These are phyloP conservation scores for Venturia carpophila DNA, from an alignment of 2,329 filamentous ascomycete species.

Conservation along the genomic window DNA sequence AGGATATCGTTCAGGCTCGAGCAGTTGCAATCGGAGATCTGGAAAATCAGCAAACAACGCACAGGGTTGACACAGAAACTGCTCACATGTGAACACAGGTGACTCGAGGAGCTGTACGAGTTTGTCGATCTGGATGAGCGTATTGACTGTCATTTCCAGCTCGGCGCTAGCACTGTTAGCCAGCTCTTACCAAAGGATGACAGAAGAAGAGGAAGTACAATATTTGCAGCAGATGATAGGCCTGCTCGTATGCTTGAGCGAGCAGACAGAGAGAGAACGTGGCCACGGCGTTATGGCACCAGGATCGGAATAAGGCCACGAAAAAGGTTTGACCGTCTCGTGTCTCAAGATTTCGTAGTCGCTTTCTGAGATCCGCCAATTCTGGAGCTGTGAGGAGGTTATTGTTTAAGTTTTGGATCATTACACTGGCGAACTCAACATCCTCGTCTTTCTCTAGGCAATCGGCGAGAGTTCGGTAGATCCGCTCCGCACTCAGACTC, in stretches of 20 bases:
- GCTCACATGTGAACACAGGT: slow-evolving; percentile 89
- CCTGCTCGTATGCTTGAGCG: slow-evolving; percentile 95
- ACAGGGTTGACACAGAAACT: not conserved
- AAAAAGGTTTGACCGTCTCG: slow-evolving; percentile 95
- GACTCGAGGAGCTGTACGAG: slow-evolving; percentile 94
- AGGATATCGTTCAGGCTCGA: slow-evolving; percentile 91
- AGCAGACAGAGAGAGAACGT: slow-evolving; percentile 94
- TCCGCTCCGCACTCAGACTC: slow-evolving; percentile 85
- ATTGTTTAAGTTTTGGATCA: slow-evolving; percentile 99
- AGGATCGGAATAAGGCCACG: slow-evolving; percentile 86
- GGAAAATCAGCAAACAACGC: slow-evolving; percentile 21
- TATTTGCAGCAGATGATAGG: slow-evolving; percentile 89
- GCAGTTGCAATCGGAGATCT: slow-evolving; percentile 89
- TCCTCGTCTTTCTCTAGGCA: slow-evolving; percentile 98
- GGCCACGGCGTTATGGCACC: slow-evolving; percentile 97
- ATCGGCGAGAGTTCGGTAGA: slow-evolving; percentile 90
- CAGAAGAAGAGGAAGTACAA: slow-evolving; percentile 53
- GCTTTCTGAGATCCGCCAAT: slow-evolving; percentile 79
- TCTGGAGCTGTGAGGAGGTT: slow-evolving; percentile 97
- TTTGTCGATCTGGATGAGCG: slow-evolving; percentile 98
- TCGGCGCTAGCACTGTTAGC: slow-evolving; percentile 59
- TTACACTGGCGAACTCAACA: slow-evolving; percentile 96
- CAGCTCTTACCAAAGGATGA: slow-evolving; percentile 24
- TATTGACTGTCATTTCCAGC: slow-evolving; percentile 97
- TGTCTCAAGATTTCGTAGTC: slow-evolving; percentile 81